A percentile compares a stretch with the other conserved stretches of the same genome.
Conservation (phyloP, 768 basidiomycete species). For the Tricholoma flavovirens region DNA sequence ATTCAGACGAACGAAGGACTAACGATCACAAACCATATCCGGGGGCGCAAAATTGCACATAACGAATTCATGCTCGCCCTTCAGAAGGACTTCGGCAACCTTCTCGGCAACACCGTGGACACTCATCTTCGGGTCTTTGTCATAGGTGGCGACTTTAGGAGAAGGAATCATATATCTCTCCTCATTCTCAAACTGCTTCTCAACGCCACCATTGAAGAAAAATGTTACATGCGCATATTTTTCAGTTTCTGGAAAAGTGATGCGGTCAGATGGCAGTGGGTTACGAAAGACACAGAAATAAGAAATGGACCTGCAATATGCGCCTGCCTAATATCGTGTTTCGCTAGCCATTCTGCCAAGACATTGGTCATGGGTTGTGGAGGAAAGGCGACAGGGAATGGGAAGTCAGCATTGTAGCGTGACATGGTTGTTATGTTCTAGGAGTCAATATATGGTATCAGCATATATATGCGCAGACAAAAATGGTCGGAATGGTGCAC, state of each 20-base stretch:
- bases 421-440: constrained; percentile 93
- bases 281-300: background rate
- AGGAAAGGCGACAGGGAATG: constrained; percentile 89
- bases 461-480: background rate
- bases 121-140: constrained; percentile 86
- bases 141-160: constrained; percentile 93
- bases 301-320: constrained; percentile 69
- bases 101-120: constrained; percentile 85
- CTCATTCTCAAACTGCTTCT: constrained; percentile 83
- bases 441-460: background rate
- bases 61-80: constrained; percentile 73
- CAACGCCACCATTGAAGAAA: constrained; percentile 97
- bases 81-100: constrained; percentile 79
- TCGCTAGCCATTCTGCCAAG: constrained; percentile 85
- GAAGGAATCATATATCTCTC: constrained; percentile 86
- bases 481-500: background rate
- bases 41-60: constrained; percentile 99
- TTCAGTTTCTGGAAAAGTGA: constrained; percentile 65
- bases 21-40: constrained; percentile 65
- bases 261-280: background rate
- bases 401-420: constrained; percentile 85
- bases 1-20: background rate
- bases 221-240: constrained; percentile 98
- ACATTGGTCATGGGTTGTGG: constrained; percentile 93
- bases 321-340: constrained; percentile 74